Conservation (phyloP, 345 rosid species). For the Boechera retrofracta region DNA sequence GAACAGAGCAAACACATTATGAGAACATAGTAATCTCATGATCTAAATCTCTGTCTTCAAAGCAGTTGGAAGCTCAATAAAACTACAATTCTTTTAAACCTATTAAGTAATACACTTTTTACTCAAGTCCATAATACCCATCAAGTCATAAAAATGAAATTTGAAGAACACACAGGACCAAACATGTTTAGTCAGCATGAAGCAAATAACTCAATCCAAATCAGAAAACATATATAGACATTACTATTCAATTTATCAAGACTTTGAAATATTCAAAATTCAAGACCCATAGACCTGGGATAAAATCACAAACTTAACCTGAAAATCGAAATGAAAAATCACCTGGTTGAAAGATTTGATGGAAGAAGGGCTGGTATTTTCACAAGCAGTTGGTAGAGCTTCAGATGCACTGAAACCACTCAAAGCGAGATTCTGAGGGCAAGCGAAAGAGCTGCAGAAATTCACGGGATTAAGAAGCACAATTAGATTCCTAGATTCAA, state of each 20-base stretch:
- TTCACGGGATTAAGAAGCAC: not conserved
- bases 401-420: conserved; percentile 15
- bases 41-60: conserved; percentile 1
- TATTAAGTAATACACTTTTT: conserved; percentile 7
- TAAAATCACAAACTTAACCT: not conserved
- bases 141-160: not conserved
- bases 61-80: conserved; percentile 2
- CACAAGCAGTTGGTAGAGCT: conserved; percentile 47
- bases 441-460: conserved; percentile 35
- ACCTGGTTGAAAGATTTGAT: conserved; percentile 59
- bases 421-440: conserved; percentile 14
- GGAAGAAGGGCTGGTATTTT: conserved; percentile 43
- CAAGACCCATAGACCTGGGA: not conserved
- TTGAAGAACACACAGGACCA: conserved; percentile 3
- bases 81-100: not conserved
- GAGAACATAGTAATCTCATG: conserved; percentile 1
- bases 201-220: conserved; percentile 28
- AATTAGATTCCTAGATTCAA: conserved; percentile 13
- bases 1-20: conserved; percentile 23
- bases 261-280: not conserved
- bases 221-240: not conserved
- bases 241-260: not conserved
- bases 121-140: conserved; percentile 8
- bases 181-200: conserved; percentile 10
- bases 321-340: not conserved